Evolutionary conservation across 441 rosid genomes (phyloP).

Genomic region (Gossypium gossypioides): DNA sequence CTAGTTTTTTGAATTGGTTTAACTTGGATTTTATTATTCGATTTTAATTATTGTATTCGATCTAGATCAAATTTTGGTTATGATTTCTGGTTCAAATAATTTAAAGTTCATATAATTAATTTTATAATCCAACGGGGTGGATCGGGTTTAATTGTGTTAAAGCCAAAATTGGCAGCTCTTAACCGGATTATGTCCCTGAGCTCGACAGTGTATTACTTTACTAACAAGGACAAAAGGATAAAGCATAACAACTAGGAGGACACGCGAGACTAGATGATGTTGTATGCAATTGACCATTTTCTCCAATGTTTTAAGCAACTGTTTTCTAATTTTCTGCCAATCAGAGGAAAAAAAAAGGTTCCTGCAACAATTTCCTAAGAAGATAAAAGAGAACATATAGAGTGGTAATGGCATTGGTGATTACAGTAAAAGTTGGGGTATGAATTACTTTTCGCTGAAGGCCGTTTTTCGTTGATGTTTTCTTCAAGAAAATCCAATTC

Average conservation of each 20-base stretch:
- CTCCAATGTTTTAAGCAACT: not conserved
- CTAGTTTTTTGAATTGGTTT: too few species aligned
- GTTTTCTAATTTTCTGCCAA: not conserved
- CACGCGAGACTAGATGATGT: slow-evolving; percentile 7
- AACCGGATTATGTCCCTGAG: too few species aligned
- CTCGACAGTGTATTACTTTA: not conserved
- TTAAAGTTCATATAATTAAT: too few species aligned
- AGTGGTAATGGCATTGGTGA: not conserved
- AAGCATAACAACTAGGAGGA: not conserved
- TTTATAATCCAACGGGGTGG: too few species aligned
- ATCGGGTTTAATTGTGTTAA: too few species aligned
- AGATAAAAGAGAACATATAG: not conserved
- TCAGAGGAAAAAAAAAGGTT: not conserved
- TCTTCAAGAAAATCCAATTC: not conserved
- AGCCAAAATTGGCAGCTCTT: too few species aligned
- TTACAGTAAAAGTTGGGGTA: not conserved
- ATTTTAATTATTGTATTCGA: too few species aligned
- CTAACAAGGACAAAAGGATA: not conserved
- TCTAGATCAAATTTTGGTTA: too few species aligned
- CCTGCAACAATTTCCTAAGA: not conserved
- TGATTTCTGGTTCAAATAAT: too few species aligned
- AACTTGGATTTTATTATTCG: too few species aligned
- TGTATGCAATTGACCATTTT: not conserved
- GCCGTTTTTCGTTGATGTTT: not conserved
- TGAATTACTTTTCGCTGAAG: slow-evolving; percentile 12